Base-by-base conservation (phyloP, 1,139 yeast genomes). In the Saccharomyces pastorianus region DNA sequence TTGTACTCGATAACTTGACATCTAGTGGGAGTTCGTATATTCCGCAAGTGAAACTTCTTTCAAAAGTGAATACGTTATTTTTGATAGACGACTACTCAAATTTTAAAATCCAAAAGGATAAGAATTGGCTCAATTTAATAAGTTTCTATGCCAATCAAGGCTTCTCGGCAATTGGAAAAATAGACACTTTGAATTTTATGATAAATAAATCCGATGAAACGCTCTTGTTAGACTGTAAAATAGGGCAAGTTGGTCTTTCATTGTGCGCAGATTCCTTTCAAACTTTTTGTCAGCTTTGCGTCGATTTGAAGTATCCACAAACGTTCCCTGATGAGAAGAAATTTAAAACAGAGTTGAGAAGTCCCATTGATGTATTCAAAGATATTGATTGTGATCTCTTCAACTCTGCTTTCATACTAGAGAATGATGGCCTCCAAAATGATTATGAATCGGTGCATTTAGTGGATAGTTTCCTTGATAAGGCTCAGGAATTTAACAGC, bases 241-340 rank as follows among this genome's bases (percentile, higher is more conserved):
- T 81, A 13, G 87, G 82, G 53, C 73, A 75, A 13, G 64, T 80
- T 23, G 76, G 73, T 27, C 52, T 85, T 0, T 84, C 84, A 44
- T 63, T 89, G 1, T 90, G 96, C 71, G 93, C 96, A 0, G 98
- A 91, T 67, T 88, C 96, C 0, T 77, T 84, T 0, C 85, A 88
- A 63, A 81, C 91, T 6, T 70, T 90, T 47, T 60, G 81, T 1
- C 95, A 86, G 60, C 64, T 88, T 23, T 58, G 85, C 13, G 84
- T 81, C 59, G 96, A 89, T 62, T 73, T 90, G 64, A 88, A 85
- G 61, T 80, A 81, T 11, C 91, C 91, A 0, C 71, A 87, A 3
- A 73, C 76, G 13, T 80, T 83, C 59, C 74, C 75, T 1, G 83
- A 82, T 58, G 79, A 79, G 6, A 82, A 82, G 25, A 83, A 81